Base-by-base conservation (phyloP, 495 filamentous ascomycete genomes). In the Usnea hakonensis region DNA sequence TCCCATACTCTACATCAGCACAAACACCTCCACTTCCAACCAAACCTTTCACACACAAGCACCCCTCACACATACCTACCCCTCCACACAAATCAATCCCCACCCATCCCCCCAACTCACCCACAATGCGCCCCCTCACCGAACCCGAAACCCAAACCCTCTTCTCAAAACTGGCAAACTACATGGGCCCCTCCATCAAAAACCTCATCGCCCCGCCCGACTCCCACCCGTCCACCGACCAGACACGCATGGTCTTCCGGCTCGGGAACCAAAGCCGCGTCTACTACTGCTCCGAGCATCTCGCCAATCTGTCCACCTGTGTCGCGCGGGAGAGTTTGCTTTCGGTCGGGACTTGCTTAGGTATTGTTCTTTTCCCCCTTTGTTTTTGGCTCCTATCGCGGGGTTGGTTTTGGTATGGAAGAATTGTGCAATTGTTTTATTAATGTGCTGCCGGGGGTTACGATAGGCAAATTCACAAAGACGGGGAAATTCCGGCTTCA, bases 241-340 rank as follows among this genome's bases (percentile, higher is more conserved):
- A 83, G 58, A 85, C 89, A 69, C 85, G 88, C 67, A 85, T 89
- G 77, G 90, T 95, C 46, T 97, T 98, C 77, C 86, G 94, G 9
- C 48, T 52, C 36, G 79, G 96, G 36, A 85, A 89, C 65, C 83
- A 87, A 64, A 75, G 73, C 30, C 85, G 94, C 61, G 89, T 95
- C 61, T 98, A 92, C 79, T 96, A 96, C 71, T 85, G 96, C 53
- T 86, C 85, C 55, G 83, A 93, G 54, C 87, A 85, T 3, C 80
- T 97, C 60, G 93, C 91, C 44, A 97, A 97, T 71, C 77, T 96
- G n/a, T 91, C 93, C 14, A 91, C 88, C 4, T 86, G 83, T 35
- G 81, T 97, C 61, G 82, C 88, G 28, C 85, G 94, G 54, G 84
- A 87, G 64, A 84, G 84, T 59, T 81, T 97, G 10, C 83, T 96